Evolutionary conservation across 257 asterid species (phyloP), one percentile per base, ranked within the genome.

Genomic region (Fraxinus pennsylvanica): DNA sequence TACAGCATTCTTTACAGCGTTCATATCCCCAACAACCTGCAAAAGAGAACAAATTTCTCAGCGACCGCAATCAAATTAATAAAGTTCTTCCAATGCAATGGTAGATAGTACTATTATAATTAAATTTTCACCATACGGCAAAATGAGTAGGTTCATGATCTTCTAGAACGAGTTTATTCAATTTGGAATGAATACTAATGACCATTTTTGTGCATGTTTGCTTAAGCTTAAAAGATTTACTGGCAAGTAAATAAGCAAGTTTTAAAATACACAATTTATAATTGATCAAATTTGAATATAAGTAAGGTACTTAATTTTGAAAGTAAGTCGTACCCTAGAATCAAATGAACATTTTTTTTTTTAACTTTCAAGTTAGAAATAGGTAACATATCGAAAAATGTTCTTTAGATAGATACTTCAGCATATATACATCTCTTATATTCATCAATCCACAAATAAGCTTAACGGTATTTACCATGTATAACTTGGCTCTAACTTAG

Each of bases 21-120:
- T 89, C 76, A 79, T 80, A 74, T 91, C 98, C 79, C 99, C 99
- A 17, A 90, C 96, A 63, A 93, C 91, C 98, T 93, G 91, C 21
- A 79, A 66, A 63, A 71, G 52, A 43, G 76, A 76, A 74, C 22
- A 74, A 82, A 17, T 43, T 47, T 61, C 36, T 63, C 74, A 33
- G 50, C 71, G 25, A 35, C 68, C 52, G 32, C 21, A 81, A 54
- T 43, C 68, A 65, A 27, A 59, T 47, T 21, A 45, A 65, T 22
- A 76, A 54, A 45, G 65, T 68, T 50, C 39, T 70, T 50, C 25
- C 80, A 52, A 35, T 50, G 15, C 15, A 50, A 27, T 3, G 50
- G 15, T 10, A 29, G 63, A 38, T 19, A 59, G 74, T 22, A 75
- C 52, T 73, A 14, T 5, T 6, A 57, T 63, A 4, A 63, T 8